Evolutionary conservation across 1,284 basidiomycete genomes (phyloP).

Genomic region (Volvariella volvacea): DNA sequence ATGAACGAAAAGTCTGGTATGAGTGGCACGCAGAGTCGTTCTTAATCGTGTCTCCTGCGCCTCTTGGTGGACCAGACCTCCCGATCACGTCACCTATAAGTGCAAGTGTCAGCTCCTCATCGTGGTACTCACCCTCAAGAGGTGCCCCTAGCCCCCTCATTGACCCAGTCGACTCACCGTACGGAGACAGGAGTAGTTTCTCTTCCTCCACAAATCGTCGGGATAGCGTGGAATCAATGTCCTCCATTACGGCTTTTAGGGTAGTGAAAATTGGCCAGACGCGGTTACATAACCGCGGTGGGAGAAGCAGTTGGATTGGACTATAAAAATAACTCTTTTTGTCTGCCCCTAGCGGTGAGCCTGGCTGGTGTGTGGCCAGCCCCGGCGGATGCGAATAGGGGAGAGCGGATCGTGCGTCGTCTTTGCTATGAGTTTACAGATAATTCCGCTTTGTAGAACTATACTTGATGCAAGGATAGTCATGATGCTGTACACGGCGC

Average conservation of each 20-base stretch:
- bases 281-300: constrained; percentile 83
- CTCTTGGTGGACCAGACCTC: constrained; percentile 11
- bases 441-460: too few species aligned
- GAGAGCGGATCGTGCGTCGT: too few species aligned
- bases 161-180: constrained; percentile 47
- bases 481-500: too few species aligned
- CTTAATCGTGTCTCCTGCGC: constrained; percentile 47
- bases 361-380: too few species aligned
- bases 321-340: constrained; percentile 26
- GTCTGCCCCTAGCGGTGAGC: too few species aligned
- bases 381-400: too few species aligned
- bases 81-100: constrained; percentile 5
- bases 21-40: constrained; percentile 97
- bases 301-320: constrained; percentile 90
- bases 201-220: constrained; percentile 3
- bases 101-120: constrained; percentile 14
- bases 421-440: too few species aligned
- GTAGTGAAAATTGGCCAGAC: constrained; percentile 91
- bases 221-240: constrained; percentile 9
- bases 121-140: constrained; percentile 29
- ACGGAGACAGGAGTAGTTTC: constrained; percentile 12
- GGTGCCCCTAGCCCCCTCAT: constrained; percentile 52
- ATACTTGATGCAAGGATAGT: too few species aligned
- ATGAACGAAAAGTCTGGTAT: constrained; percentile 91
- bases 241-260: constrained; percentile 15